Conservation (phyloP, 768 basidiomycete species). For the Termitomyces sp. region DNA sequence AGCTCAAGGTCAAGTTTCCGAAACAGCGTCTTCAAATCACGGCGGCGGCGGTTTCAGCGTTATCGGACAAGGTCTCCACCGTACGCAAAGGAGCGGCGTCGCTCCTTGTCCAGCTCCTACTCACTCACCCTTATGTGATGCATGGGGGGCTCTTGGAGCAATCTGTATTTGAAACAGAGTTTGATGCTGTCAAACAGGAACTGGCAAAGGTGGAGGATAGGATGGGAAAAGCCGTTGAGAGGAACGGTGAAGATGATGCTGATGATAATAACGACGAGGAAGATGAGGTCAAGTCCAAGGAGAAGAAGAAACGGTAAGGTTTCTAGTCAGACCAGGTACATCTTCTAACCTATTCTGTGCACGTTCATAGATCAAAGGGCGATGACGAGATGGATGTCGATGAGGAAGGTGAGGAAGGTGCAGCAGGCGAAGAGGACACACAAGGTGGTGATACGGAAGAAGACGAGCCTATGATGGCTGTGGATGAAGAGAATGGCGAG, state of each 20-base stretch:
- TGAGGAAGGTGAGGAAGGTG: conserved; percentile 28
- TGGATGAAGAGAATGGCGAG: conserved; percentile 32
- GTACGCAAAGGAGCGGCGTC: conserved; percentile 84
- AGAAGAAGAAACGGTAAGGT: conserved; percentile 28
- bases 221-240: conserved; percentile 58
- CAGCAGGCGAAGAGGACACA: conserved; percentile 29
- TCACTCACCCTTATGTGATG: conserved; percentile 85
- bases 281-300: conserved; percentile 19
- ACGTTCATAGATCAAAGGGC: conserved; percentile 20
- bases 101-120: conserved; percentile 66
- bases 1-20: conserved; percentile 77
- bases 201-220: conserved; percentile 65
- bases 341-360: neutral
- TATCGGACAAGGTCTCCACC: conserved; percentile 86
- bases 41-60: conserved; percentile 65
- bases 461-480: conserved; percentile 24
- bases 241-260: conserved; percentile 34
- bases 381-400: conserved; percentile 61
- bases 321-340: neutral
- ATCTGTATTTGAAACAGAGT: conserved; percentile 69
- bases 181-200: conserved; percentile 55
- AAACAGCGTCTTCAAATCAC: conserved; percentile 79
- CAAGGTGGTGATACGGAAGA: conserved; percentile 30
- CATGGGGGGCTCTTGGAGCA: conserved; percentile 79
- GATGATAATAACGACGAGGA: conserved; percentile 22